Base-by-base conservation (phyloP, 768 basidiomycete genomes). In the Cyclocybe aegerita region DNA sequence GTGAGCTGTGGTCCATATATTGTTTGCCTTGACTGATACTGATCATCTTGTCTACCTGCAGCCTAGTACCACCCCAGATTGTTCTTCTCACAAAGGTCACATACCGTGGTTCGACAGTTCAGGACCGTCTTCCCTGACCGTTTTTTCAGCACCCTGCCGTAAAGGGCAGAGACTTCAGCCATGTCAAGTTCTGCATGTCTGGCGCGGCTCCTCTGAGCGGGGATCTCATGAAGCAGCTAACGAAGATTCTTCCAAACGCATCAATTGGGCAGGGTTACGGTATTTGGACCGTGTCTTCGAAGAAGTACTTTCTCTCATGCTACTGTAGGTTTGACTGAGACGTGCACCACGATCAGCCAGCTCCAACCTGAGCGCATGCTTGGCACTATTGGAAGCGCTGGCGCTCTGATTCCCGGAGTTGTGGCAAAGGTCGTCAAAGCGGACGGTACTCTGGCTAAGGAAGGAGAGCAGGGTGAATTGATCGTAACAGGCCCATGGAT, bases 251-350 rank as follows among this genome's bases (percentile, higher is more conserved):
- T 11, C 83, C 84, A 1, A 80, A 84, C 48, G 81, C 82, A 8
- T 65, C 64, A n/a, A 78, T 86, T 41, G 83, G 83, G 7, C 85
- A 86, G 66, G 85, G 80, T 48, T 86, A 82, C 63, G 83, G 83
- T 80, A 17, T 2, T 66, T 55, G 14, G 9, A 16, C 2, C 31
- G 29, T 33, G 3, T 36, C 8, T 14, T 31, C 12, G 34, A 51
- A 17, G 9, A 15, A 17, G 17, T n/a, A 12, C 16, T 17, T 29
- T 31, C 35, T 40, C n/a, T 43, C 38, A 44, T 33, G 32, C n/a
- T 17, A 14, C 16, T 39, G 35, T 8, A 84, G 85, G 86, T 15
- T 73, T 84, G 51, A 88, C 86, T 3, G 86, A 88, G 63, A 81
- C 83, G 2, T 75, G 72, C 50, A 79, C 82, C 0, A 75, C 80